Conservation (phyloP, 1,284 basidiomycete genomes). For the Schizophyllum commune region DNA sequence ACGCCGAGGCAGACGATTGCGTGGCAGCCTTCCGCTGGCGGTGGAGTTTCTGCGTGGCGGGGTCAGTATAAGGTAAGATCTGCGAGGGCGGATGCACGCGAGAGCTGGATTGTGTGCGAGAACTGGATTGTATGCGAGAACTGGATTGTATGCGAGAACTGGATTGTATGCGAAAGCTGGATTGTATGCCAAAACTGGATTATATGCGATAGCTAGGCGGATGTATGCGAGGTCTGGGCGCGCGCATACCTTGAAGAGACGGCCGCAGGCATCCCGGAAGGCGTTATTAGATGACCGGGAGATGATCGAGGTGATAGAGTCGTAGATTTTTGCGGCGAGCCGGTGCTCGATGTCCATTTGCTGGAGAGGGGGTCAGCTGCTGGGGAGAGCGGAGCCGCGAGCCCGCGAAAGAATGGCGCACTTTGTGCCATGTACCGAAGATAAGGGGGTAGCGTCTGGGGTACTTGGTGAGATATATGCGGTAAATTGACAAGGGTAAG, state of each 20-base stretch:
- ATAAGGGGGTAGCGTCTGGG: constrained; percentile 64
- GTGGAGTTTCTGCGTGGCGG: too few species aligned
- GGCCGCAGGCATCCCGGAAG: constrained; percentile 37
- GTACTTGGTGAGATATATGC: background rate
- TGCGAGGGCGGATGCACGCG: too few species aligned
- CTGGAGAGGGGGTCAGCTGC: constrained; percentile 25
- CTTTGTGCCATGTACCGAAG: constrained; percentile 60
- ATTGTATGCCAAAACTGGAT: too few species aligned
- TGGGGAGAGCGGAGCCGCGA: too few species aligned
- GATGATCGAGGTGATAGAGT: constrained; percentile 44
- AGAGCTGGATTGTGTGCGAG: too few species aligned
- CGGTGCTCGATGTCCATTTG: constrained; percentile 46
- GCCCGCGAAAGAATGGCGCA: constrained; percentile 20
- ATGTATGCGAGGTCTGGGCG: background rate
- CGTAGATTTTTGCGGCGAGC: constrained; percentile 42
- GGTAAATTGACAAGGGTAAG: constrained; percentile 4
- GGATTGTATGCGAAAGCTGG: too few species aligned
- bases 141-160: too few species aligned
- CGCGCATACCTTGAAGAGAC: constrained; percentile 40
- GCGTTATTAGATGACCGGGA: constrained; percentile 38
- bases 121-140: too few species aligned
- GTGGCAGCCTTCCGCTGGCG: background rate
- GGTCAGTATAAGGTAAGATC: too few species aligned
- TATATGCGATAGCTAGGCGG: too few species aligned
- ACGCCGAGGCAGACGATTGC: background rate